phyloP scores from a whole-genome alignment of 768 basidiomycete genomes.

The Galerina sulciceps region DNA sequence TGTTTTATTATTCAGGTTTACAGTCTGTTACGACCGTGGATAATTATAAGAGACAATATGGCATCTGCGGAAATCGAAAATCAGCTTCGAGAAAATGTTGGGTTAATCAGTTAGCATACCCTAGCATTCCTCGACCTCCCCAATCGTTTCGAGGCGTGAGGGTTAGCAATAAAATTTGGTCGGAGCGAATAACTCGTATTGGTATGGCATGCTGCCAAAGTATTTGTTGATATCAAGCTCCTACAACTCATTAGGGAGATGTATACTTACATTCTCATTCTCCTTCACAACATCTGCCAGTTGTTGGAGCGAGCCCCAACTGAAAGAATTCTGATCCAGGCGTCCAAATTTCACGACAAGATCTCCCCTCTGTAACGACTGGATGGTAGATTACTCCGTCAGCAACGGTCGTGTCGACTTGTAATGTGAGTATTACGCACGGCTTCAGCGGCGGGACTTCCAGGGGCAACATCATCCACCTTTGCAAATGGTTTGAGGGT shows the following conservation, averaged over 20 bases:
- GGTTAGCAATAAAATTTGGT: constrained; percentile 48
- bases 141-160: constrained; percentile 76
- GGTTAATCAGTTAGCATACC: constrained; percentile 49
- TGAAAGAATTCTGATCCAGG: constrained; percentile 58
- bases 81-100: neutral
- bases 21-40: constrained; percentile 21
- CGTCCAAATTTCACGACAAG: constrained; percentile 75
- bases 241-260: neutral
- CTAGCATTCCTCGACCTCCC: constrained; percentile 87
- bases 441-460: constrained; percentile 82
- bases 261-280: constrained; percentile 72
- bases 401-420: neutral
- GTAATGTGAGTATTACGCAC: constrained; percentile 43
- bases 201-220: constrained; percentile 55
- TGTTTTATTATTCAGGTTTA: too few species aligned
- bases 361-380: constrained; percentile 76
- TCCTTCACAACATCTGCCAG: constrained; percentile 75
- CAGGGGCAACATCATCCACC: constrained; percentile 80
- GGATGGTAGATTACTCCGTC: constrained; percentile 6
- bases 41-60: constrained; percentile 58
- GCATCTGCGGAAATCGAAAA: constrained; percentile 42
- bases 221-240: neutral
- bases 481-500: constrained; percentile 67
- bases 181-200: constrained; percentile 61
- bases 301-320: constrained; percentile 58